Evolutionary conservation across 2,329 filamentous ascomycete species (phyloP).

Genomic region (Phaeomoniella chlamydospora): DNA sequence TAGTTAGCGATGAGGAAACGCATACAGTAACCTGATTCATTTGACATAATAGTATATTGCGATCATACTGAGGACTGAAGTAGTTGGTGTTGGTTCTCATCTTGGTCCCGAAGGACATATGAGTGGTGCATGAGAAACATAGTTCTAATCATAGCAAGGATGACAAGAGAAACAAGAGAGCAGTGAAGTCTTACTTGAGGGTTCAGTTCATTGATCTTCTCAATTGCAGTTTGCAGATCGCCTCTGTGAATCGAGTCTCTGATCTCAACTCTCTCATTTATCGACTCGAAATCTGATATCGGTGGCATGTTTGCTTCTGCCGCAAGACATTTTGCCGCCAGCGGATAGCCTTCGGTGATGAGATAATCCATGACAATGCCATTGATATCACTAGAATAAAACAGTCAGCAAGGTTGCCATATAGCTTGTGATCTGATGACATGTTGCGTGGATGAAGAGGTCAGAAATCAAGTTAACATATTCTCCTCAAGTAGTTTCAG

Average conservation of each 20-base stretch:
- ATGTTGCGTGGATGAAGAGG: no score
- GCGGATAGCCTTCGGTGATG: constrained; percentile 86
- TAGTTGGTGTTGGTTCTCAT: constrained; percentile 67
- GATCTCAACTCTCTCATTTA: constrained; percentile 68
- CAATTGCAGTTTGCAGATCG: constrained; percentile 72
- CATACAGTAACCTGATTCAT: no score
- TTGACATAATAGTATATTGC: constrained; percentile 12
- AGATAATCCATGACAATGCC: constrained; percentile 92
- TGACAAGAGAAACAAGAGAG: constrained; percentile 2
- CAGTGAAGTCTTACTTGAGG: constrained; percentile 60
- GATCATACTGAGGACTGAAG: constrained; percentile 84
- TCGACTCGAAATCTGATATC: constrained; percentile 56
- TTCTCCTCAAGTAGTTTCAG: constrained; percentile 88
- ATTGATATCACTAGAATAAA: constrained; percentile 81
- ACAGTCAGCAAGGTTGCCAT: no score
- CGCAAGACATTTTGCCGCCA: constrained; percentile 84
- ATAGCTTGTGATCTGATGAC: no score
- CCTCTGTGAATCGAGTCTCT: constrained; percentile 74
- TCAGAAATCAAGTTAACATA: constrained; percentile 67
- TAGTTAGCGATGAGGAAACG: constrained; percentile 4
- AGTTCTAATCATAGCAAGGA: constrained; percentile 77
- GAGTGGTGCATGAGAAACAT: constrained; percentile 98
- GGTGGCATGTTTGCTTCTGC: constrained; percentile 78
- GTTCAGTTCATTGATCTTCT: constrained; percentile 76
- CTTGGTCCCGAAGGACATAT: constrained; percentile 76